Base-by-base conservation (phyloP, 306 rosid species). In the Chamaecrista fasciculata region DNA sequence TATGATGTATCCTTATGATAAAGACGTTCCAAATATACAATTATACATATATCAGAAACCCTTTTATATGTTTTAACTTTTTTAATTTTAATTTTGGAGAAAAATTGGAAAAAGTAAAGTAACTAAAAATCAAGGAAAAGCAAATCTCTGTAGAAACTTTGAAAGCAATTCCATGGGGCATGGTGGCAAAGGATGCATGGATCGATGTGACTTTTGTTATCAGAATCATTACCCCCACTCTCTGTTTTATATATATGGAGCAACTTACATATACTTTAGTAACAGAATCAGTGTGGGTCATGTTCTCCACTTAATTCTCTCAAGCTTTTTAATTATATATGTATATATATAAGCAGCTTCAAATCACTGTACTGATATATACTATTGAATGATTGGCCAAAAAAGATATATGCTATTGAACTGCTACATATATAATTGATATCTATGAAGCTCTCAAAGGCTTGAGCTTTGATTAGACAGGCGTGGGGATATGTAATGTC, bases 221-320 rank as follows among this genome's bases (percentile, higher is more conserved):
- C 60, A 60, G 59, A 59, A 75, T 78, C 46, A 48, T 58, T 74
- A 66, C 78, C 24, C 62, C 81, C 82, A 79, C 78, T 36, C 75
- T 52, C 14, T 61, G 33, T n/a, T n/a, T n/a, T n/a, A n/a, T 33
- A 33, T 33, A 33, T 44, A 62, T 60, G 76, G 70, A 58, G 71
- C 75, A 62, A 67, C 64, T 70, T 21, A 52, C 57, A 72, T 49
- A 66, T 61, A 73, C n/a, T n/a, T 71, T 67, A 51, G 71, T 64
- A 59, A 62, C 62, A 82, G 74, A 72, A 80, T 78, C 85, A 39
- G 62, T 23, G 76, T 83, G 87, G 80, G 79, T 58, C 86, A 81
- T 66, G 33, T 24, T 67, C 39, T 73, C 80, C 81, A 70, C 80
- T 28, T 15, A 11, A 2, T 37, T 72, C n/a, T 31, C 77, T 33